Conservation (phyloP, 2,329 filamentous ascomycete species). For the Cladosporium colombiae region DNA sequence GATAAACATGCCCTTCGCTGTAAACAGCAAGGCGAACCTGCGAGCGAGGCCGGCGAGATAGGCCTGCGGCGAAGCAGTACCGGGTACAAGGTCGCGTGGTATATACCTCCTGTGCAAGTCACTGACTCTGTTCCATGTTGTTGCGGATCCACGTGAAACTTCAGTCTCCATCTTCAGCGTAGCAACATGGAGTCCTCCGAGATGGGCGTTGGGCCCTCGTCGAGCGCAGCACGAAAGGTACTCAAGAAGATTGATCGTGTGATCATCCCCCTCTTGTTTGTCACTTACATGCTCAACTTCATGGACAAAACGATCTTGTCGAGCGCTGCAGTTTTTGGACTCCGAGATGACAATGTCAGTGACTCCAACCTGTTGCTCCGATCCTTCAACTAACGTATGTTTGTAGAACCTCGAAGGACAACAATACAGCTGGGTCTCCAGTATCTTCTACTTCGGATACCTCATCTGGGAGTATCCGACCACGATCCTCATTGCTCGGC, state of each 20-base stretch:
- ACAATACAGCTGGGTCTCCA: slow-evolving; percentile 26
- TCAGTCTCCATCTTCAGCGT: neutral
- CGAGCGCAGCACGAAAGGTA: slow-evolving; percentile 3
- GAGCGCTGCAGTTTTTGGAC: slow-evolving; percentile 25
- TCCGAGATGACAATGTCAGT: slow-evolving; percentile 17
- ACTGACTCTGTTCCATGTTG: neutral
- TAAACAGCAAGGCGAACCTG: neutral
- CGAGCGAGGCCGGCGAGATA: slow-evolving; percentile 5
- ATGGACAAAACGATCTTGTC: slow-evolving; percentile 29
- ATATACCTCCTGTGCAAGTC: neutral
- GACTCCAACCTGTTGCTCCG: neutral
- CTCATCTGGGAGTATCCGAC: slow-evolving; percentile 27
- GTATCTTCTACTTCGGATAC: slow-evolving; percentile 27
- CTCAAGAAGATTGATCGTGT: slow-evolving; percentile 25
- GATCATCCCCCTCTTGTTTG: slow-evolving; percentile 24
- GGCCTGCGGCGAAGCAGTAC: neutral
- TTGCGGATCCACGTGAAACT: neutral
- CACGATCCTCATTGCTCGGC: slow-evolving; percentile 24
- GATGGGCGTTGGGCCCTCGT: neutral
- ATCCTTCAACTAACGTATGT: neutral
- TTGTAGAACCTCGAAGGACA: slow-evolving; percentile 21
- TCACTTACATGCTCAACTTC: slow-evolving; percentile 28
- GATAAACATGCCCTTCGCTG: neutral
- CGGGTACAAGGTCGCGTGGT: neutral
- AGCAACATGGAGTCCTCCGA: neutral